Evolutionary conservation across 2,329 filamentous ascomycete genomes (phyloP).

Genomic region (Aspergillus calidoustus): DNA sequence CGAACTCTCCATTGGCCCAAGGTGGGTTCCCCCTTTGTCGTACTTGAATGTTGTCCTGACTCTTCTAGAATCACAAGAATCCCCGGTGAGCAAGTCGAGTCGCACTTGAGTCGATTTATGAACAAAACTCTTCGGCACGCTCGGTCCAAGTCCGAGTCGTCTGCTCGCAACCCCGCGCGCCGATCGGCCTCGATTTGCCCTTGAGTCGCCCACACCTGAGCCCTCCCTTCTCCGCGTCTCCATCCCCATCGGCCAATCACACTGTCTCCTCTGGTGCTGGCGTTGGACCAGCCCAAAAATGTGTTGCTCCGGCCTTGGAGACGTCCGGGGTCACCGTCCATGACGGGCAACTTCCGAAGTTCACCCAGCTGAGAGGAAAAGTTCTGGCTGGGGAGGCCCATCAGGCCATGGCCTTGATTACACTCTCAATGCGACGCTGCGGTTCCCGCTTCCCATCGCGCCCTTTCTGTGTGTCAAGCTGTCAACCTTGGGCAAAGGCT

Average conservation of each 20-base stretch:
- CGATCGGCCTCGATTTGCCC: not conserved
- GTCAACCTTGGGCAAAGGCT: not conserved
- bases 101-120: not conserved
- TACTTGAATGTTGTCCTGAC: not conserved
- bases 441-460: not conserved
- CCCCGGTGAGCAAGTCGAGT: not conserved
- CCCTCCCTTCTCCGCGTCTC: not conserved
- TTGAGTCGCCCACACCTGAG: too few species aligned
- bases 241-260: not conserved
- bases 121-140: not conserved
- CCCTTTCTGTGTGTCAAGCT: not conserved
- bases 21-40: not conserved
- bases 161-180: not conserved
- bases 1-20: not conserved
- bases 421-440: not conserved
- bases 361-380: not conserved
- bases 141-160: not conserved
- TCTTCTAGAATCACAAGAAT: not conserved
- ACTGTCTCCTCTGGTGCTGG: not conserved
- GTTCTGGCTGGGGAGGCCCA: not conserved
- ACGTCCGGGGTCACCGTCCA: not conserved
- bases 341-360: conserved; percentile 9
- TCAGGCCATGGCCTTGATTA: not conserved
- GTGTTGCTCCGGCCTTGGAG: not conserved
- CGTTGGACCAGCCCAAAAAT: not conserved